phyloP scores from a whole-genome alignment of 257 asterid genomes.

The Nicotiana undulata region DNA sequence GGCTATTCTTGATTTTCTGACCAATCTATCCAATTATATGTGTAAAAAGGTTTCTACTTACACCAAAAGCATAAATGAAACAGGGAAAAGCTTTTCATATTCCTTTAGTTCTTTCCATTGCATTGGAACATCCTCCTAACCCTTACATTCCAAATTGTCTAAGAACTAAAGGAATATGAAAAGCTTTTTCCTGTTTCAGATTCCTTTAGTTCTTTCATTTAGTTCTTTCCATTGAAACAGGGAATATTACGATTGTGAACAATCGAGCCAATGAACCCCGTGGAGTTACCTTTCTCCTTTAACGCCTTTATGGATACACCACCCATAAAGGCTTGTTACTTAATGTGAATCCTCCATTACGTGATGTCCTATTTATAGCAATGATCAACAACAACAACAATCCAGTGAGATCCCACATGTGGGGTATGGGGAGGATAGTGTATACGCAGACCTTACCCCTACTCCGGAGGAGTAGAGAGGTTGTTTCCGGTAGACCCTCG shows the following conservation, averaged over 20 bases:
- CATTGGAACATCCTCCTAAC: not conserved
- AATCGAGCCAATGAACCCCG: not conserved
- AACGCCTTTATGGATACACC: not conserved
- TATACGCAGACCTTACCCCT: too few species aligned
- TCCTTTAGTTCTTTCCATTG: not conserved
- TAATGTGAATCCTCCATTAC: not conserved
- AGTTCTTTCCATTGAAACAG: too few species aligned
- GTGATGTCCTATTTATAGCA: not conserved
- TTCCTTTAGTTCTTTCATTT: too few species aligned
- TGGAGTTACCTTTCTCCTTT: not conserved
- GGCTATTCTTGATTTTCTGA: not conserved
- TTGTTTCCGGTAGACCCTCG: too few species aligned
- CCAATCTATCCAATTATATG: not conserved
- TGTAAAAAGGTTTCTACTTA: not conserved
- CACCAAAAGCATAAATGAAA: not conserved
- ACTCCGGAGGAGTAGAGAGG: too few species aligned
- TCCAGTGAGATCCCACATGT: too few species aligned
- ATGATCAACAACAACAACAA: too few species aligned
- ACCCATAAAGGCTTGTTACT: not conserved
- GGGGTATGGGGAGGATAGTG: too few species aligned
- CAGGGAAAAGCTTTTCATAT: not conserved
- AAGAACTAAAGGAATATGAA: not conserved
- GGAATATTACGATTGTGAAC: not conserved
- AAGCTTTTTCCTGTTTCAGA: not conserved
- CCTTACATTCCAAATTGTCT: not conserved